Conservation (phyloP, 305 asterid genomes). For the Fraxinus baroniana region DNA sequence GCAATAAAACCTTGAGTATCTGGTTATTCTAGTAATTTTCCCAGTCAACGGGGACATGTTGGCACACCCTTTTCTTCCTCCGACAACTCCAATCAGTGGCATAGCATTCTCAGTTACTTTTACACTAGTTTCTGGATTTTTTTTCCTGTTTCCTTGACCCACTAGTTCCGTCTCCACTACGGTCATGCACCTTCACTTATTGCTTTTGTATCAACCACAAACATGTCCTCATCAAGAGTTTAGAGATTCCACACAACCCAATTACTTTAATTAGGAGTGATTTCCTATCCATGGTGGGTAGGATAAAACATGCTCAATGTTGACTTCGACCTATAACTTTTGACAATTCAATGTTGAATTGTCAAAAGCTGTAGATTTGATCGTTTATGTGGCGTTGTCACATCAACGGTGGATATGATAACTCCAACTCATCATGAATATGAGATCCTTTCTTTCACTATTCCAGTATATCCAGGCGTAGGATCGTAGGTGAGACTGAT, state of each 20-base stretch:
- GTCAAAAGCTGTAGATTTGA: not conserved
- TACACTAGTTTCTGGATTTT: not conserved
- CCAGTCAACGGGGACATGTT: not conserved
- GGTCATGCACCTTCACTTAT: slow-evolving; percentile 4
- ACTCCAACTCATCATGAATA: too few relatives aligned
- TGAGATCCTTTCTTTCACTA: not conserved
- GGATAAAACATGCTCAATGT: too few relatives aligned
- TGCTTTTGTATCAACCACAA: not conserved
- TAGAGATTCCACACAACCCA: not conserved
- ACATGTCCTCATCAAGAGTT: not conserved
- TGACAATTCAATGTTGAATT: too few relatives aligned
- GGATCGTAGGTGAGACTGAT: too few relatives aligned
- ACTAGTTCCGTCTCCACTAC: slow-evolving; percentile 8
- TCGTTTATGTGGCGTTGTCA: not conserved
- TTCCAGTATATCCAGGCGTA: too few relatives aligned
- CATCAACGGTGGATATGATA: not conserved
- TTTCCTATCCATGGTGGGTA: too few relatives aligned
- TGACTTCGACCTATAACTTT: too few relatives aligned
- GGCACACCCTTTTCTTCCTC: not conserved
- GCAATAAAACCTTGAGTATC: not conserved
- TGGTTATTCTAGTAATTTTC: not conserved
- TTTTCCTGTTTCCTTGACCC: not conserved
- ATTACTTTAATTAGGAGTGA: not conserved
- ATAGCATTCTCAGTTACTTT: not conserved
- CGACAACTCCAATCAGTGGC: not conserved